Evolutionary conservation across 805 yeast genomes (phyloP).

Genomic region (Teunomyces funiuensis): DNA sequence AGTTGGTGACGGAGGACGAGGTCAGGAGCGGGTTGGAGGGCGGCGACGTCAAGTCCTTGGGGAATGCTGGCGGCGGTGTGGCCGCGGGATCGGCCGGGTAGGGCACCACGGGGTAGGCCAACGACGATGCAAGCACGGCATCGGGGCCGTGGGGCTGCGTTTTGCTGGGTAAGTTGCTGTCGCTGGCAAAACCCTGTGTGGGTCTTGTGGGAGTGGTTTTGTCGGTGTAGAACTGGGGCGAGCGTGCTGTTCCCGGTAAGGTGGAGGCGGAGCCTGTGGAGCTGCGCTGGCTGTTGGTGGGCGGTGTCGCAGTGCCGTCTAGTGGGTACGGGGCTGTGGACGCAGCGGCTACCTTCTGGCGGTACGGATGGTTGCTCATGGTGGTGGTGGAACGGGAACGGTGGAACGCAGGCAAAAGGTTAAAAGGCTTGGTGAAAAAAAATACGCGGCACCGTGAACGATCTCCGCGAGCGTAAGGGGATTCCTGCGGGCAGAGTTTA

Average conservation of each 20-base stretch:
- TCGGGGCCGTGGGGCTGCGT: not conserved
- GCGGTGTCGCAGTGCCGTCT: not conserved
- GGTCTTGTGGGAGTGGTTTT: not conserved
- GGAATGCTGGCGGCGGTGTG: conserved; percentile 31
- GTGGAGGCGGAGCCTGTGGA: not conserved
- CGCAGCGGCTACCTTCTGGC: conserved; percentile 19
- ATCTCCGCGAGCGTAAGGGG: not conserved
- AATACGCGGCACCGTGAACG: not conserved
- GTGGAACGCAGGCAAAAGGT: not conserved
- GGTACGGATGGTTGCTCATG: conserved; percentile 23
- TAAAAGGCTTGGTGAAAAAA: not conserved
- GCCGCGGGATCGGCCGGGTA: conserved; percentile 20
- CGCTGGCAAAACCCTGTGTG: not conserved
- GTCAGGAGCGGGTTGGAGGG: conserved; percentile 31
- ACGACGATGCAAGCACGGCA: not conserved
- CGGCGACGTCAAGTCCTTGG: conserved; percentile 22
- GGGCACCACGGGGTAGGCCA: conserved; percentile 1
- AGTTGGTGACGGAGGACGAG: conserved; percentile 37
- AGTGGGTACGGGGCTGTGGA: not conserved
- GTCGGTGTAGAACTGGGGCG: not conserved
- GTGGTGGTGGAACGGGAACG: not conserved
- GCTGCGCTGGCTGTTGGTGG: not conserved
- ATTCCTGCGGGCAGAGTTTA: not conserved
- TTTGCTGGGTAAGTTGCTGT: not conserved
- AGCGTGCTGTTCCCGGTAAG: not conserved